A percentile compares a stretch with the other conserved stretches of the same genome.
Evolutionary conservation across 2,329 filamentous ascomycete species (phyloP).

Genomic region (Colletotrichum zoysiae): DNA sequence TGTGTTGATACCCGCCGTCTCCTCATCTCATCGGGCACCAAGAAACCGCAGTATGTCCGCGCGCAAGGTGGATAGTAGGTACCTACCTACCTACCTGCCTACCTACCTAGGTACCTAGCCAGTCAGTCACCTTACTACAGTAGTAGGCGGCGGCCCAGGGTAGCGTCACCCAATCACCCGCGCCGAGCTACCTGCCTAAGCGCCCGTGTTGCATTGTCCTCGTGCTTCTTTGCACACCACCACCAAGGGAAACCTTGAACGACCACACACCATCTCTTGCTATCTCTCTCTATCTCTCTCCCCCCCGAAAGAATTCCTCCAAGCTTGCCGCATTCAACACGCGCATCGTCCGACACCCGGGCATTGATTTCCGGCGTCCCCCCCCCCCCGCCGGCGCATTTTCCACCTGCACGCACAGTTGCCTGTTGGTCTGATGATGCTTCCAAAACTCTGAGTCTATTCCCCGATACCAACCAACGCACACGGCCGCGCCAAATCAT

Average conservation of each 20-base stretch:
- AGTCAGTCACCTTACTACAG: too few species aligned
- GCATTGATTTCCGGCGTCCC: background rate
- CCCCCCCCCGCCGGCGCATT: background rate
- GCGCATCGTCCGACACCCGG: background rate
- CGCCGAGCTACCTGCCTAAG: constrained; percentile 4
- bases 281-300: background rate
- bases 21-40: constrained; percentile 20
- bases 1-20: constrained; percentile 16
- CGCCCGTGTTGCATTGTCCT: constrained; percentile 8
- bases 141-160: background rate
- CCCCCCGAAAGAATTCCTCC: background rate
- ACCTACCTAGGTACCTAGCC: background rate
- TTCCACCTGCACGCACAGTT: constrained; percentile 1
- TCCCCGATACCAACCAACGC: background rate
- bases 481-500: background rate
- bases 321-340: background rate
- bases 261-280: constrained; percentile 3
- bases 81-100: background rate
- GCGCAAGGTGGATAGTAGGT: background rate
- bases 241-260: background rate
- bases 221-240: background rate
- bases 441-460: background rate
- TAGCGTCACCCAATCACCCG: constrained; percentile 14
- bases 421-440: constrained; percentile 1
- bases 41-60: constrained; percentile 1